A percentile compares a stretch with the other conserved stretches of the same genome.
phyloP scores from a whole-genome alignment of 805 yeast species.

The Candida adriatica region DNA sequence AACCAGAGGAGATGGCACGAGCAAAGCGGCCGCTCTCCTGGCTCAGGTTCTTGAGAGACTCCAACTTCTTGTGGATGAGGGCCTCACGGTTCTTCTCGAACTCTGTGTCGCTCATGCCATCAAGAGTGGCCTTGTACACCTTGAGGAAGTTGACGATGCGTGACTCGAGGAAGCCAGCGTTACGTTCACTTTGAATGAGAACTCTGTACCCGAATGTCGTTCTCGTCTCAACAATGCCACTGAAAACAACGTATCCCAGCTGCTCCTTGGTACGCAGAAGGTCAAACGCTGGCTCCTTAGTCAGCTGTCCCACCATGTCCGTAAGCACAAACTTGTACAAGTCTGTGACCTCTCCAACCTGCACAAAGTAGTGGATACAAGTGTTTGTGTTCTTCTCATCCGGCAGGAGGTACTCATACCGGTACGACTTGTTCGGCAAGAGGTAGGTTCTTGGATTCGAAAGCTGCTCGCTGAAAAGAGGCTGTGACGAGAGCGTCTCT shows the following conservation, averaged over 20 bases:
- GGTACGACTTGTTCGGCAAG: conserved; percentile 34
- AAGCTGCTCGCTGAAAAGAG: conserved; percentile 37
- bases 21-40: conserved; percentile 71
- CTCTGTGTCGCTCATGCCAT: conserved; percentile 51
- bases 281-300: conserved; percentile 84
- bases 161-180: conserved; percentile 64
- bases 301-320: conserved; percentile 63
- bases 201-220: conserved; percentile 69
- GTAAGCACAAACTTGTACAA: conserved; percentile 40
- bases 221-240: conserved; percentile 62
- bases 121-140: conserved; percentile 37
- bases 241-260: conserved; percentile 88
- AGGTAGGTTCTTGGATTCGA: conserved; percentile 36
- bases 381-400: conserved; percentile 77
- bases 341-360: conserved; percentile 50
- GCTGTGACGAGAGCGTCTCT: conserved; percentile 29
- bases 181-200: conserved; percentile 77
- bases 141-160: conserved; percentile 67
- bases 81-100: conserved; percentile 66
- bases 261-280: conserved; percentile 91
- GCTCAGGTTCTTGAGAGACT: conserved; percentile 66
- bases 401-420: conserved; percentile 43
- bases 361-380: conserved; percentile 72
- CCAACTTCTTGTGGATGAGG: conserved; percentile 54
- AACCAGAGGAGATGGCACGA: conserved; percentile 65